A percentile compares a stretch with the other conserved stretches of the same genome.
Evolutionary conservation across 192 early-diverging fungal species (phyloP).

Genomic region (Glomus cerebriforme): DNA sequence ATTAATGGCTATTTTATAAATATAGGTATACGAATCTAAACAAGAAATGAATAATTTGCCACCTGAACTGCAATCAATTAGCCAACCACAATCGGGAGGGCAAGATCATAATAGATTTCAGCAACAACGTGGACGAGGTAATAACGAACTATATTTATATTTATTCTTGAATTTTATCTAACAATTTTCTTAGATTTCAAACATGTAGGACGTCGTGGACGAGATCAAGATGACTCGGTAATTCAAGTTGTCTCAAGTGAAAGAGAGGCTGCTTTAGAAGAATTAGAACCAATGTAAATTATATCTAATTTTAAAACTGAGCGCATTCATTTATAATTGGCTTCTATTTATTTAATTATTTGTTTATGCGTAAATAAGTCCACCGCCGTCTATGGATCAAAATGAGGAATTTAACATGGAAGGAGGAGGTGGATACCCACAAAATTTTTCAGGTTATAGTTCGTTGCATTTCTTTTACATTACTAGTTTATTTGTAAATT

Average conservation of each 20-base stretch:
- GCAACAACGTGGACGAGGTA: conserved; percentile 27
- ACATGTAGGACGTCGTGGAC: conserved; percentile 31
- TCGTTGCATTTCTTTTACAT: not conserved
- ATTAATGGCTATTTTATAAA: not conserved
- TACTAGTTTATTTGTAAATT: not conserved
- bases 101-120: conserved; percentile 17
- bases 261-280: conserved; percentile 35
- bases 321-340: not conserved
- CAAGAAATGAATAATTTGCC: conserved; percentile 18
- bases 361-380: no score
- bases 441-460: conserved; percentile 27
- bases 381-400: conserved; percentile 26
- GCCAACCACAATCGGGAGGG: not conserved
- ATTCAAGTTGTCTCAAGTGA: conserved; percentile 37
- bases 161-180: not conserved
- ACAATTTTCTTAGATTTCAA: not conserved
- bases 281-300: conserved; percentile 35
- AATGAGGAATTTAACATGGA: conserved; percentile 25
- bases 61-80: conserved; percentile 19
- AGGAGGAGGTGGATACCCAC: conserved; percentile 15
- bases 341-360: no score
- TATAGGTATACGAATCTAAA: conserved; percentile 29
- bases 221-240: conserved; percentile 37
- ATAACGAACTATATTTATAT: not conserved
- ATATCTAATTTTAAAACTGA: not conserved